These are phyloP conservation scores for Trichoderma sp. DNA, from an alignment of 2,329 filamentous ascomycete genomes.

Conservation along the genomic window DNA sequence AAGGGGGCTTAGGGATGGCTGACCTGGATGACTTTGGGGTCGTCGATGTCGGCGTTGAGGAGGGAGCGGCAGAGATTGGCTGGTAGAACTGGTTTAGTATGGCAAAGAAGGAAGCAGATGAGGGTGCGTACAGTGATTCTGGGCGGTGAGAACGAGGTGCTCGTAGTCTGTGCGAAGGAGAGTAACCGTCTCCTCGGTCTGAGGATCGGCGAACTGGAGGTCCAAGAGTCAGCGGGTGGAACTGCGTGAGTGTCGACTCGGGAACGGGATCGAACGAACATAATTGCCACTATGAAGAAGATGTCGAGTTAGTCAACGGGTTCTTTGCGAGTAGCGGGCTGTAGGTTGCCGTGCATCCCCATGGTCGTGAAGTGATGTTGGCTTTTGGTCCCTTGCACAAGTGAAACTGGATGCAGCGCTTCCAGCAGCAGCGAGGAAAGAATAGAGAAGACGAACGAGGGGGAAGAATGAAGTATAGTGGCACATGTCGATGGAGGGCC, in stretches of 20 bases:
- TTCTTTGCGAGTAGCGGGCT: too few species aligned
- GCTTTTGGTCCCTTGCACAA: too few species aligned
- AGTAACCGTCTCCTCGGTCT: not conserved
- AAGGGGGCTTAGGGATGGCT: not conserved
- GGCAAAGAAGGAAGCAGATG: too few species aligned
- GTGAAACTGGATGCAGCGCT: too few species aligned
- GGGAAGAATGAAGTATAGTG: too few species aligned
- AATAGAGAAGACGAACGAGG: not conserved
- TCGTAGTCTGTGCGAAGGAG: conserved; percentile 5
- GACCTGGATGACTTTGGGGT: not conserved
- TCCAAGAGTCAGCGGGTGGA: not conserved
- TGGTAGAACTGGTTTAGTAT: not conserved
- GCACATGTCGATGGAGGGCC: too few species aligned
- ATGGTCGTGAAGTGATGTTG: too few species aligned
- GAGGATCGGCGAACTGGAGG: not conserved
- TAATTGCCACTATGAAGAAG: not conserved
- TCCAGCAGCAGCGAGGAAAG: not conserved
- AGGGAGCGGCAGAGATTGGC: conserved; percentile 19
- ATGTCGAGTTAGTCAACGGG: not conserved
- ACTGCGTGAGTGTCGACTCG: not conserved
- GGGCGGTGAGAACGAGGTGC: not conserved
- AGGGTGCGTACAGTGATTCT: conserved; percentile 10
- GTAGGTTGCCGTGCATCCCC: too few species aligned
- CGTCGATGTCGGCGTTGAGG: not conserved
- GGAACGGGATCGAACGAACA: not conserved